Conservation (phyloP, 23 red algal genomes). For the Chondrus crispus region DNA sequence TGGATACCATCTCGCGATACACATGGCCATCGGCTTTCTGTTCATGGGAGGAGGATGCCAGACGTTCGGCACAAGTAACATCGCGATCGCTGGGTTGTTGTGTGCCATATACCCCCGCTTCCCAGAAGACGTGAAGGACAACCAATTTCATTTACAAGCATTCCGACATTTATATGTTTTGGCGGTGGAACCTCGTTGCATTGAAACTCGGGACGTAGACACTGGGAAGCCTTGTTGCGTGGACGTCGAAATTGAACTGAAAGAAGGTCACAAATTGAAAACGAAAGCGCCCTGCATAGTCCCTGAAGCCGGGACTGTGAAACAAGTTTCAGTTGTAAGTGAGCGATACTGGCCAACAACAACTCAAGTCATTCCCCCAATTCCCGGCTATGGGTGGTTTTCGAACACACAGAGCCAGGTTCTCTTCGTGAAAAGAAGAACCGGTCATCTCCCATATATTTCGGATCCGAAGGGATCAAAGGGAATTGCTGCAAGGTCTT, state of each 20-base stretch:
- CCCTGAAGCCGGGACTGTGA: constrained; percentile 31
- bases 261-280: background rate
- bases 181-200: constrained; percentile 71
- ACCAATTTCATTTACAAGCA: constrained; percentile 96
- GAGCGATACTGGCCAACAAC: constrained; percentile 74
- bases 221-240: constrained; percentile 71
- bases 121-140: constrained; percentile 75
- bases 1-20: constrained; percentile 68
- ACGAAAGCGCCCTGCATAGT: constrained; percentile 82
- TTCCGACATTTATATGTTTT: constrained; percentile 93
- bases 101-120: constrained; percentile 80
- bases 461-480: constrained; percentile 75
- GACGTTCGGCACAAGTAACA: constrained; percentile 65
- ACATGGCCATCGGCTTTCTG: constrained; percentile 88
- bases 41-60: constrained; percentile 84
- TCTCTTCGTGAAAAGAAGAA: constrained; percentile 76
- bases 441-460: constrained; percentile 81
- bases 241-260: constrained; percentile 62
- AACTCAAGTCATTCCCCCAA: constrained; percentile 4
- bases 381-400: constrained; percentile 28
- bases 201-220: constrained; percentile 85
- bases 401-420: constrained; percentile 40
- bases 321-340: constrained; percentile 47
- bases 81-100: constrained; percentile 71
- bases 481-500: constrained; percentile 70